Evolutionary conservation across 768 basidiomycete genomes (phyloP), one percentile per base, ranked within the genome.

Genomic region (Termitomyces sp.): DNA sequence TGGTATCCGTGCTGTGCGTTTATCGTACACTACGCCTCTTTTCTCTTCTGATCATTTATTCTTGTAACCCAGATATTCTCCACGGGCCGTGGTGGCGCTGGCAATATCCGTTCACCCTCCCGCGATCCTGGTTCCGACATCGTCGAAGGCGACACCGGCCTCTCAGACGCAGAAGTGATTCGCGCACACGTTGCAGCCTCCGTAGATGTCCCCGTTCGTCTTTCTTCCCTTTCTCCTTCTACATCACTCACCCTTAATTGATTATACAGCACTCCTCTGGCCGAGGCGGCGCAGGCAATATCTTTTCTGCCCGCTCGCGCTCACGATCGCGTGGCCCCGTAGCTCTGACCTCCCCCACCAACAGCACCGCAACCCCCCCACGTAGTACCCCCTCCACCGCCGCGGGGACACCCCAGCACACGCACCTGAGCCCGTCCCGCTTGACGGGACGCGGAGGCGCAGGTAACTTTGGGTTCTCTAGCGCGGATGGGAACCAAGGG

Each of bases 21-120:
- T 6, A 24, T 24, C 22, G 22, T 15, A 45, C 4, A 24, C 12
- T 45, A 24, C 44, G n/a, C 9, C 22, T 13, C 22, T 12, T 22
- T 24, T 13, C 44, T 15, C 41, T 42, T 42, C 41, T 20, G n/a
- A 42, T 42, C 41, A n/a, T 0, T 1, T n/a, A 3, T 20, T 42
- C n/a, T 4, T n/a, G 41, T 42, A n/a, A 64, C n/a, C 51, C 65
- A 83, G 74, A 57, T 79, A 4, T 77, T 74, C 63, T 85, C 85
- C n/a, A 81, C 81, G 27, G 93, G 93, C 18, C 83, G 92, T 45
- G 93, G 93, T 20, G 93, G 93, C n/a, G 81, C 82, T 8, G 93
- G 93, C n/a, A 95, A 95, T 78, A 85, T 95, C 54, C 86, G 89
- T 53, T 88, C 91, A 1, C 86, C 87, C 0, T 91, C 90, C 8